Base-by-base conservation (phyloP, 2,329 filamentous ascomycete species). In the Ambrosiella cleistominuta region DNA sequence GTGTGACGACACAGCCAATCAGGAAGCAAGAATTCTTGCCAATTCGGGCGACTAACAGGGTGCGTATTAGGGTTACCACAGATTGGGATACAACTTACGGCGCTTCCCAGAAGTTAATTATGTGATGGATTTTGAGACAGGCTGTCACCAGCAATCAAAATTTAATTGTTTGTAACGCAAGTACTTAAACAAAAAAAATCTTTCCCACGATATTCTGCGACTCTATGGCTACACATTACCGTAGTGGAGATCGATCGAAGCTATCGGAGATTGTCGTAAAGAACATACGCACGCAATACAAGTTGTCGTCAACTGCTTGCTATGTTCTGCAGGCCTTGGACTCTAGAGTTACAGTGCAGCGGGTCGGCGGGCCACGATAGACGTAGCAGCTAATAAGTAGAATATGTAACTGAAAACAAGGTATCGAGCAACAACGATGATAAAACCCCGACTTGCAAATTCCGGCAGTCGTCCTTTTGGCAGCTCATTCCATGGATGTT, bases 1-100 rank as follows among this genome's bases (percentile, higher is more conserved):
- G 63, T 63, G 62, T 60, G 62, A 61, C 61, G 58, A 55, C 59
- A 57, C 19, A 54, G 54, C 65, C 65, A 67, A 67, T 67, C 57
- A 59, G 49, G 11, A 12, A 27, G 13, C 49, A 11, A 44, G 37
- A n/a, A 17, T 35, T 44, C 45, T 59, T 53, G 35, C 53, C 56
- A 52, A 15, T 53, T 39, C 35, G 35, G 5, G 50, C 12, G 27
- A 27, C 13, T 17, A 35, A 53, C n/a, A 45, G 50, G n/a, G 51
- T 38, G 36, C 9, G 35, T 15, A 15, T 53, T n/a, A 38, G 13
- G 7, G 12, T 40, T 53, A n/a, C 12, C 1, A 37, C 9, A 27
- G 17, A 8, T 11, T 9, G 3, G 49, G 4, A 27, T 8, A 52
- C 12, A 52, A 52, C 19, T 52, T 52, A 35, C 40, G n/a, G 40